A percentile compares a stretch with the other conserved stretches of the same genome.
Evolutionary conservation across 2,329 filamentous ascomycete species (phyloP).

Genomic region (Aschersonia sp.): DNA sequence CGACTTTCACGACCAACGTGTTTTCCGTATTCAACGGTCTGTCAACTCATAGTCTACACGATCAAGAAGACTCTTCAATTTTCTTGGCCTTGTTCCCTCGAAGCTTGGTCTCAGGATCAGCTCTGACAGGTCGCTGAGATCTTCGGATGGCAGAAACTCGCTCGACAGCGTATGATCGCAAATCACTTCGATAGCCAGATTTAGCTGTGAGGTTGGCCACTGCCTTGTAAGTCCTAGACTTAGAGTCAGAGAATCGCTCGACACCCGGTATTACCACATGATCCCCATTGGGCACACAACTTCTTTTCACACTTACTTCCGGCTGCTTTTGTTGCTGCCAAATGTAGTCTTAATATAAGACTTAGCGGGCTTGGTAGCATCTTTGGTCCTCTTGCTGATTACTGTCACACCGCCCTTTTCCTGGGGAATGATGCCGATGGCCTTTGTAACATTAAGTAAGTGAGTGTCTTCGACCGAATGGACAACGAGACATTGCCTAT

Average conservation of each 20-base stretch:
- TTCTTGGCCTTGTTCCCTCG: conserved; percentile 70
- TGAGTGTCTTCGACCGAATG: conserved; percentile 1
- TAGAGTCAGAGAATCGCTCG: background rate
- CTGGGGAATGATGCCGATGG: conserved; percentile 62
- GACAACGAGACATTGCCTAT: background rate
- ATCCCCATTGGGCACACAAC: no score
- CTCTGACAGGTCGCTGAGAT: conserved; percentile 68
- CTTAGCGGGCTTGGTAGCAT: conserved; percentile 59
- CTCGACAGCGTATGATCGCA: conserved; percentile 65
- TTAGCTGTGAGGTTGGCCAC: conserved; percentile 74
- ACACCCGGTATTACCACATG: no score
- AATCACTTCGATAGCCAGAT: conserved; percentile 71
- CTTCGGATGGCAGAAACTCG: conserved; percentile 75
- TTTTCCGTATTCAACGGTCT: no score
- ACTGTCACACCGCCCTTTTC: conserved; percentile 72
- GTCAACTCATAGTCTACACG: no score
- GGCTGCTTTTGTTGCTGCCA: conserved; percentile 56
- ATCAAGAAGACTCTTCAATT: conserved; percentile 34
- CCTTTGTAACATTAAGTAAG: conserved; percentile 33
- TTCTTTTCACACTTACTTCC: conserved; percentile 36
- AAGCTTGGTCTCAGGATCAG: conserved; percentile 56
- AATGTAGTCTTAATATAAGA: conserved; percentile 51
- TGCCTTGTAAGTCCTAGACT: conserved; percentile 66
- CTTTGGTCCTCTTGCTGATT: conserved; percentile 69
- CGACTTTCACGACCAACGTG: no score